Percentiles rank a stretch among this genome's conserved stretches.
phyloP scores from a whole-genome alignment of 371 early-diverging fungal genomes.

The Mucor velutinosus region DNA sequence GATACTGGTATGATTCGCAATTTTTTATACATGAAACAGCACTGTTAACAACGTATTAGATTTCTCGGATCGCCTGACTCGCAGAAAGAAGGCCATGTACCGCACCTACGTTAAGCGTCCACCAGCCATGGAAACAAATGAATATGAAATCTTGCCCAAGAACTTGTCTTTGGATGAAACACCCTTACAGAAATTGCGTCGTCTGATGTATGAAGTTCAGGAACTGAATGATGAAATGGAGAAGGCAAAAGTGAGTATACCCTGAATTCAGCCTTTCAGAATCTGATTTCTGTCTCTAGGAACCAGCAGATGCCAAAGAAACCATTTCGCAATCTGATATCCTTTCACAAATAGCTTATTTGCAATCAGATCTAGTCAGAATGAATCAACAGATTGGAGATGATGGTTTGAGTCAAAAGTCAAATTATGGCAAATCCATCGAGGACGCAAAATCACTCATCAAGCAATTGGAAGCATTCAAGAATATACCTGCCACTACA shows the following conservation, averaged over 20 bases:
- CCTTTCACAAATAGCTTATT: slow-evolving; percentile 63
- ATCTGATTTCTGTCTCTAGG: slow-evolving; percentile 6
- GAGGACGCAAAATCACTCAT: slow-evolving; percentile 66
- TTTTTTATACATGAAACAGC: background rate
- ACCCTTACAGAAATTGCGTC: slow-evolving; percentile 72
- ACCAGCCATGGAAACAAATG: slow-evolving; percentile 61
- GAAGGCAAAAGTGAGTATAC: slow-evolving; percentile 46
- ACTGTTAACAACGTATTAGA: slow-evolving; percentile 32
- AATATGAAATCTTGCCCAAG: slow-evolving; percentile 67
- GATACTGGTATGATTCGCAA: slow-evolving; percentile 39
- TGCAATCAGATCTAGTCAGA: slow-evolving; percentile 70
- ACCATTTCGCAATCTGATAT: slow-evolving; percentile 58
- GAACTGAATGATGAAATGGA: slow-evolving; percentile 77
- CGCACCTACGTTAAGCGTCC: slow-evolving; percentile 61
- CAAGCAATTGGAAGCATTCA: slow-evolving; percentile 68
- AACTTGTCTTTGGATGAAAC: slow-evolving; percentile 69
- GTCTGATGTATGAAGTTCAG: slow-evolving; percentile 82
- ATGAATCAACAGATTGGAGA: slow-evolving; percentile 54
- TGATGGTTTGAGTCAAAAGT: slow-evolving; percentile 21
- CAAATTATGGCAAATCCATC: slow-evolving; percentile 35
- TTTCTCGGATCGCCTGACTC: slow-evolving; percentile 64
- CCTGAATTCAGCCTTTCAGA: background rate
- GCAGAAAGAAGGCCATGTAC: slow-evolving; percentile 69
- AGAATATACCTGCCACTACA: slow-evolving; percentile 25
- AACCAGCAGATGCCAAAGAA: slow-evolving; percentile 25